Conservation (phyloP, 202 grass and related monocot species). For the Panicum hallii region DNA sequence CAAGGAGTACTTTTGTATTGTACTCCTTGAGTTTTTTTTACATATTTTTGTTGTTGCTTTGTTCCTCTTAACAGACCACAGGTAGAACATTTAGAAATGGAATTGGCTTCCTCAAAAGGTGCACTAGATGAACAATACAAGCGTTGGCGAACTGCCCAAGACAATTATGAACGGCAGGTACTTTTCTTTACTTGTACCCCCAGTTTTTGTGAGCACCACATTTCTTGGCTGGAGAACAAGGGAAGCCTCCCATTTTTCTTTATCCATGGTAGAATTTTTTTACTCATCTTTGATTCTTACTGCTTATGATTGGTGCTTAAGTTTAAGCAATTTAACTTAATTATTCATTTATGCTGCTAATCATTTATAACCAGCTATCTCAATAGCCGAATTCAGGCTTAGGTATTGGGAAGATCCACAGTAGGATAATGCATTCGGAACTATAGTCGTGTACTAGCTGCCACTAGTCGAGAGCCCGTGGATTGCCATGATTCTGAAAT, state of each 20-base stretch:
- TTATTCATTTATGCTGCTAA: neutral
- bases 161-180: constrained; percentile 98
- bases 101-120: constrained; percentile 74
- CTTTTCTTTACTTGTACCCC: neutral
- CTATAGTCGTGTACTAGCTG: neutral
- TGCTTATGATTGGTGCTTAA: neutral
- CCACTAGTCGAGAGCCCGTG: neutral
- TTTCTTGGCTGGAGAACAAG: neutral
- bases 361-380: neutral
- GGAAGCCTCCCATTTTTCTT: neutral
- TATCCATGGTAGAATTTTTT: neutral
- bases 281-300: neutral
- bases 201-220: neutral
- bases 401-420: neutral
- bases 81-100: constrained; percentile 63
- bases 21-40: constrained; percentile 12
- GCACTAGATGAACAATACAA: constrained; percentile 78
- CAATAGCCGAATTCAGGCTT: neutral
- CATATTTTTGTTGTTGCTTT: constrained; percentile 34
- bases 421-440: neutral
- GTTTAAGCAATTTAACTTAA: neutral
- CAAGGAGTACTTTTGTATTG: neutral
- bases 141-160: constrained; percentile 81
- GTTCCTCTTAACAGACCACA: constrained; percentile 51
- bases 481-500: neutral